A percentile compares a stretch with the other conserved stretches of the same genome.
Evolutionary conservation across 208 protist species (phyloP).

Genomic region (Trichomonas vaginalis): DNA sequence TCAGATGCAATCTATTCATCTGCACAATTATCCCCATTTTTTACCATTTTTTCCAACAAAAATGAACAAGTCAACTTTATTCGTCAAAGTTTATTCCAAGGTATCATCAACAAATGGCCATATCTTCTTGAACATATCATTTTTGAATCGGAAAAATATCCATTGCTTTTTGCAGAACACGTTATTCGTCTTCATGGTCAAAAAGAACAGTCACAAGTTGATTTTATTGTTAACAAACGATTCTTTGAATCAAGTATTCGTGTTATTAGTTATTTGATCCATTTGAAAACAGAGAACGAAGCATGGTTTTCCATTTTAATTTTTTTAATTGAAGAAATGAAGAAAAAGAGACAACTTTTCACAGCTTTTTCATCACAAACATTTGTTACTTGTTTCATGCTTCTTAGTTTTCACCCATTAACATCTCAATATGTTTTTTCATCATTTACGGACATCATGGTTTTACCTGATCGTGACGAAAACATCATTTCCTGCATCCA

Average conservation of each 20-base stretch:
- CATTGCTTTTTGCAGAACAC: background rate
- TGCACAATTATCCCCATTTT: background rate
- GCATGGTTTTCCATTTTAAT: background rate
- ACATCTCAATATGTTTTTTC: background rate
- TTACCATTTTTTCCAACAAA: background rate
- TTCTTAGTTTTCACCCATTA: background rate
- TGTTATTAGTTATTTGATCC: background rate
- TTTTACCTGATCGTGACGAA: background rate
- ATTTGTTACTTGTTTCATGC: background rate
- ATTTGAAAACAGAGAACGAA: background rate
- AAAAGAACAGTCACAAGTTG: background rate
- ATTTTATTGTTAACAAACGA: background rate
- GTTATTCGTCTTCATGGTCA: background rate
- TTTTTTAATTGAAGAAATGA: background rate
- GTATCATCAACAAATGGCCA: background rate
- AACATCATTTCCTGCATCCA: background rate
- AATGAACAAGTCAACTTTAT: background rate
- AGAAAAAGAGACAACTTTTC: background rate
- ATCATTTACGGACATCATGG: background rate
- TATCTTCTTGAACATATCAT: background rate
- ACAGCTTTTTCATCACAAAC: background rate
- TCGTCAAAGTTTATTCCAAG: background rate
- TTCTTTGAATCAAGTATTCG: background rate
- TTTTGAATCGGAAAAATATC: background rate
- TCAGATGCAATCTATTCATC: background rate